phyloP scores from a whole-genome alignment of 805 yeast species.

The Lipomyces oligophaga region DNA sequence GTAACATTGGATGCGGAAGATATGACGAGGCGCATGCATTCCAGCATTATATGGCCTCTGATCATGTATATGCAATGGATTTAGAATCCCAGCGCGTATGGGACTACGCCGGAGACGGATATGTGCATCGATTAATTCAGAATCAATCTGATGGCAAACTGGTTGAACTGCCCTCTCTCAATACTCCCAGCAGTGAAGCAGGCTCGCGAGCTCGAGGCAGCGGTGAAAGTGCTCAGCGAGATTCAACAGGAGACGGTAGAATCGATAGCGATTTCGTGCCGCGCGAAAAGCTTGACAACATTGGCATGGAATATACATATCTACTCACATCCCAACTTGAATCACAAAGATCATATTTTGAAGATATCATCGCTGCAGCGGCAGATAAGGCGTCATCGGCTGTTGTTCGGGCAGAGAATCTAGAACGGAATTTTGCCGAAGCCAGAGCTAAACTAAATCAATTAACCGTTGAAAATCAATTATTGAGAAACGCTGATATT shows the following conservation, averaged over 20 bases:
- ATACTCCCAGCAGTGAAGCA: neutral
- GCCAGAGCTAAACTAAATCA: conserved; percentile 5
- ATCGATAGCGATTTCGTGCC: conserved; percentile 17
- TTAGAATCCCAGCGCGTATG: conserved; percentile 78
- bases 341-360: conserved; percentile 81
- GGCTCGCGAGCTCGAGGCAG: neutral
- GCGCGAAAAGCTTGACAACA: conserved; percentile 49
- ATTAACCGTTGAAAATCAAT: conserved; percentile 12
- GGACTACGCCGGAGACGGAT: conserved; percentile 90
- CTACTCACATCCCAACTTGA: conserved; percentile 75
- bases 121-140: conserved; percentile 80
- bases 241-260: neutral
- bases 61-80: conserved; percentile 92
- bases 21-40: conserved; percentile 83
- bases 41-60: conserved; percentile 69
- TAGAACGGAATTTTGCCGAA: conserved; percentile 27
- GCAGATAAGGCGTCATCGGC: conserved; percentile 34
- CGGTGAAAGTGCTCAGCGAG: neutral
- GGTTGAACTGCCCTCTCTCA: conserved; percentile 60
- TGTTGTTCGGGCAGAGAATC: conserved; percentile 29
- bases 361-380: conserved; percentile 45
- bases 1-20: conserved; percentile 88
- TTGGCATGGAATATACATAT: conserved; percentile 75
- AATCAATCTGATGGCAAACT: conserved; percentile 86
- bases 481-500: conserved; percentile 10